These are phyloP conservation scores for Corchorus capsularis DNA, from an alignment of 345 rosid species.

Conservation along the genomic window DNA sequence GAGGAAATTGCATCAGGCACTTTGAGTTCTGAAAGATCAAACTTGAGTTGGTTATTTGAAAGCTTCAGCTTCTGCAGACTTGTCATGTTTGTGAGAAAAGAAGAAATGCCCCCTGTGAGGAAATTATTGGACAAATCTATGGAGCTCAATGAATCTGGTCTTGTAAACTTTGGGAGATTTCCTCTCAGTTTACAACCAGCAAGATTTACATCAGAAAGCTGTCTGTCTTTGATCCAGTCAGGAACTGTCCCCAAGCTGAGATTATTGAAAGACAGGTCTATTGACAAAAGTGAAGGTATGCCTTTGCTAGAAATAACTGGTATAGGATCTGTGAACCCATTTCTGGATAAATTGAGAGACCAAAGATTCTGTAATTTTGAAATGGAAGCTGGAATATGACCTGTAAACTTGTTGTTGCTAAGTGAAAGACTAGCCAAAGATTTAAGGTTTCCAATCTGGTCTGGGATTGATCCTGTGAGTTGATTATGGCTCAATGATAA, in stretches of 20 bases:
- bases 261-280: conserved; percentile 86
- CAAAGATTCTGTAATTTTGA: conserved; percentile 71
- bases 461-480: conserved; percentile 67
- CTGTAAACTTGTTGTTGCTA: conserved; percentile 61
- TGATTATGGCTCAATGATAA: conserved; percentile 67
- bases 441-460: conserved; percentile 56
- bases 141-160: conserved; percentile 58
- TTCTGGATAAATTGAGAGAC: conserved; percentile 86
- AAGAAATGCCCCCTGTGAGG: conserved; percentile 57
- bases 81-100: conserved; percentile 57
- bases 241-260: conserved; percentile 73
- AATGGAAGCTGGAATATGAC: conserved; percentile 70
- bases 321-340: conserved; percentile 65
- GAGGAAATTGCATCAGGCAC: conserved; percentile 63
- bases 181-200: conserved; percentile 87
- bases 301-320: conserved; percentile 53
- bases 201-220: conserved; percentile 62
- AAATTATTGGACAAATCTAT: conserved; percentile 77
- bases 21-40: conserved; percentile 55
- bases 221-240: conserved; percentile 61
- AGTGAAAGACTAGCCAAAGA: conserved; percentile 71
- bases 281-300: conserved; percentile 66
- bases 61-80: conserved; percentile 69
- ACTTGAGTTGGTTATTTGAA: conserved; percentile 70
- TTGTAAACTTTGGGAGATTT: conserved; percentile 60